Conservation (phyloP, 2,329 filamentous ascomycete genomes). For the Diaporthe eres region DNA sequence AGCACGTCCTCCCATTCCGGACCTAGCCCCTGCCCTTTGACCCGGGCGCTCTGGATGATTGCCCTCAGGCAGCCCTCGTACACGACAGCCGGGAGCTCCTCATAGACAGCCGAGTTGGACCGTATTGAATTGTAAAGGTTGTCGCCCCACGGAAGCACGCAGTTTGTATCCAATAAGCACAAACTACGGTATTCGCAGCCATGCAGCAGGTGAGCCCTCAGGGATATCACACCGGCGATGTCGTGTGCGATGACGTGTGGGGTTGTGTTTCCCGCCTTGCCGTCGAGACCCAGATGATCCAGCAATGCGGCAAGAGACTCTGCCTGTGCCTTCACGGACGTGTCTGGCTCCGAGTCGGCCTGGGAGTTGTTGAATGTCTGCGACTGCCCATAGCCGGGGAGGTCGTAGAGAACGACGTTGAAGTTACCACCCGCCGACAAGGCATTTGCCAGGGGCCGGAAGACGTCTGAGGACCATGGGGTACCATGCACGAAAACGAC, state of each 20-base stretch:
- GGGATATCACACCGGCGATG: constrained; percentile 4
- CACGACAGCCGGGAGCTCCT: background rate
- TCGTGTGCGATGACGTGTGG: background rate
- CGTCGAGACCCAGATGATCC: background rate
- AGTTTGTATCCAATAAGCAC: constrained; percentile 15
- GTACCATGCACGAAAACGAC: constrained; percentile 28
- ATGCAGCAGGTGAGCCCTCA: constrained; percentile 6
- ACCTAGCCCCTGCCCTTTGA: background rate
- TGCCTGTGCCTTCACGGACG: background rate
- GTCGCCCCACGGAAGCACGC: constrained; percentile 14
- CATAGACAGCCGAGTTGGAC: background rate
- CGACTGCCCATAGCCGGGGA: constrained; percentile 3
- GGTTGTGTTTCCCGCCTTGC: background rate
- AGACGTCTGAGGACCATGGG: constrained; percentile 21
- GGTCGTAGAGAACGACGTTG: constrained; percentile 3
- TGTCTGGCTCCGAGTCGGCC: background rate
- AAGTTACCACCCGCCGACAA: background rate
- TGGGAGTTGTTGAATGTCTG: background rate
- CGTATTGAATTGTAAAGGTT: background rate
- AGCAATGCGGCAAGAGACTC: background rate
- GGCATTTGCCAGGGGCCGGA: background rate
- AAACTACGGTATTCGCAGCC: constrained; percentile 17
- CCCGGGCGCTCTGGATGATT: constrained; percentile 11
- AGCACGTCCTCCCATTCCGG: constrained; percentile 6
- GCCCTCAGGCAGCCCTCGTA: constrained; percentile 16